phyloP scores from a whole-genome alignment of 305 asterid species.

The Andrographis paniculata region DNA sequence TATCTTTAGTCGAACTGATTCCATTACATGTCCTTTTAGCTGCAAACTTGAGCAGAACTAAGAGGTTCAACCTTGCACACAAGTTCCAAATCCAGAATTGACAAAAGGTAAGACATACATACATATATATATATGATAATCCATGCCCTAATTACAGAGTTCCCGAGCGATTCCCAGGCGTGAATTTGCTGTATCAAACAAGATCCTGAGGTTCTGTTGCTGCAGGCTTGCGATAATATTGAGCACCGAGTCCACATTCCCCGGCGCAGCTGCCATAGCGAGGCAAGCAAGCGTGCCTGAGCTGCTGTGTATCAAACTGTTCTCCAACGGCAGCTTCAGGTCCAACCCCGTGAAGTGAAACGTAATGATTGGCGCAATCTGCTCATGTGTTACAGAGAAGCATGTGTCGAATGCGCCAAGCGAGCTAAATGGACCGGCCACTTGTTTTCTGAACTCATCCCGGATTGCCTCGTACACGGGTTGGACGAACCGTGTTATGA shows the following conservation, averaged over 20 bases:
- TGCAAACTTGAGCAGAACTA: too few species aligned
- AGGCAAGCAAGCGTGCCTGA: slow-evolving; percentile 72
- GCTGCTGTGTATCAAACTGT: slow-evolving; percentile 83
- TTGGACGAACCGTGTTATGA: slow-evolving; percentile 68
- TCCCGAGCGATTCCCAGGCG: slow-evolving; percentile 82
- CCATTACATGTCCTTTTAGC: too few species aligned
- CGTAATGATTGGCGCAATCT: slow-evolving; percentile 43
- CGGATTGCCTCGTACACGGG: slow-evolving; percentile 55
- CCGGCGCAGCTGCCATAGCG: slow-evolving; percentile 88
- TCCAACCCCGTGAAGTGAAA: slow-evolving; percentile 67
- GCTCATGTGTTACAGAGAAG: slow-evolving; percentile 55
- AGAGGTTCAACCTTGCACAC: too few species aligned
- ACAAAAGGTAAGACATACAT: too few species aligned
- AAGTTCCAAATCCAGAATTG: too few species aligned
- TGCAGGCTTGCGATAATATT: slow-evolving; percentile 88
- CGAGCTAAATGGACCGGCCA: slow-evolving; percentile 55
- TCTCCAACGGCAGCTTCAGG: slow-evolving; percentile 74
- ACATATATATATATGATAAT: too few species aligned
- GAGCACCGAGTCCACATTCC: slow-evolving; percentile 64
- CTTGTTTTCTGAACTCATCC: slow-evolving; percentile 64
- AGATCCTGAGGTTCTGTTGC: slow-evolving; percentile 87
- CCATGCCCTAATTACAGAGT: slow-evolving; percentile 56
- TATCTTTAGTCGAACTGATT: too few species aligned
- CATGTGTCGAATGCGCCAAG: slow-evolving; percentile 92
- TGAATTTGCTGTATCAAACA: slow-evolving; percentile 71